Conservation (phyloP, 148 eudicot species). For the Rhododendron henanense region DNA sequence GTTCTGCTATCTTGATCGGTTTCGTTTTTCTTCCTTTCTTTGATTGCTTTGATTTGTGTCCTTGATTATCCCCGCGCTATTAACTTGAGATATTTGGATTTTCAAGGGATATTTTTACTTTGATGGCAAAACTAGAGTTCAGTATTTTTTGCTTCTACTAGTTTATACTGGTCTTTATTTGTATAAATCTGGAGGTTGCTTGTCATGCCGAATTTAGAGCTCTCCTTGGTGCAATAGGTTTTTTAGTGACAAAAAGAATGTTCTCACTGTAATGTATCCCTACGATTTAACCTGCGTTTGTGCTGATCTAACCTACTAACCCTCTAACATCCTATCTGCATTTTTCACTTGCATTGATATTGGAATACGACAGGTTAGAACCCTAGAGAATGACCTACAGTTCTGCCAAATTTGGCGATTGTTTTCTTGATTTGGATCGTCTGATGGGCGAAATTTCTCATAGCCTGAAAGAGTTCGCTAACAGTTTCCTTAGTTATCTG, state of each 20-base stretch:
- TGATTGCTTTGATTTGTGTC: background rate
- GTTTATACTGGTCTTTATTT: background rate
- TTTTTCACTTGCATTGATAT: background rate
- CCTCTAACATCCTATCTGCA: background rate
- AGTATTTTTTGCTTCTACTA: background rate
- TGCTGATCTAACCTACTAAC: background rate
- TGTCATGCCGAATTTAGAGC: background rate
- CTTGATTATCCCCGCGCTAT: background rate
- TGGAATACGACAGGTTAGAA: background rate
- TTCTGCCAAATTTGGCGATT: background rate
- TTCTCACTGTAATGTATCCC: background rate
- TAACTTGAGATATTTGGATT: background rate
- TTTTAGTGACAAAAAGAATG: background rate
- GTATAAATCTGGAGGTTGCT: background rate
- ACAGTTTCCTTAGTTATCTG: background rate
- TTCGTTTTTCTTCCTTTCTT: background rate
- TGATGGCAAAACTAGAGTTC: background rate
- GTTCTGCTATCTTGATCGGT: background rate
- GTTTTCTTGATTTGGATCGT: background rate
- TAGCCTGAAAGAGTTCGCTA: background rate
- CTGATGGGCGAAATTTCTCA: background rate
- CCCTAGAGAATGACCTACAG: background rate
- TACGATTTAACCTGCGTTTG: background rate
- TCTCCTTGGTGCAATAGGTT: background rate
- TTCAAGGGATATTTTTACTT: background rate